Evolutionary conservation across 352 stramenopile species (phyloP), one percentile per base, ranked within the genome.

Genomic region (Phytophthora kernoviae): DNA sequence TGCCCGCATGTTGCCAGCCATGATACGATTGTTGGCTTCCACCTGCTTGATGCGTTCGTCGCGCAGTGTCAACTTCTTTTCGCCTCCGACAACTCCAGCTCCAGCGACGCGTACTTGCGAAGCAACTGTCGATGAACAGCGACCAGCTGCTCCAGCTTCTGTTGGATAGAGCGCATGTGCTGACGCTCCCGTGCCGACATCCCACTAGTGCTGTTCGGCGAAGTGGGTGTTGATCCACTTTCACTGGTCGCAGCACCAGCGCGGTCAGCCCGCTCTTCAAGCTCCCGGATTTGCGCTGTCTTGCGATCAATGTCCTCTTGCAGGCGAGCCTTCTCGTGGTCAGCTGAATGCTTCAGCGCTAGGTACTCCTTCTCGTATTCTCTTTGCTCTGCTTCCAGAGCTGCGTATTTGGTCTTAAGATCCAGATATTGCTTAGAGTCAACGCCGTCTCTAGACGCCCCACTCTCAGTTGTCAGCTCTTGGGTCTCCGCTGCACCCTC

Each of bases 41-140:
- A 97, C 82, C 33, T 93, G 78, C 58, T 93, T 91, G 62, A 97
- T 96, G 27, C 90, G 85, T 30, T 97, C 88, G 63, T 97, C 90
- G 30, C 90, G 88, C 17, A 96, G 60, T n/a, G 74, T 68, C 43
- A 96, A 72, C 60, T 96, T 96, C 79, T 96, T 95, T 88, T 90
- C 26, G 88, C 82, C 49, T 97, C 90, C 2, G 72, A 87, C n/a
- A 92, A 64, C 47, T 95, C 89, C 5, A 96, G 73, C 60, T 97
- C 90, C 4, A 96, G 70, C 10, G 86, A 94, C 34, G 88, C 88
- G 55, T 96, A 96, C 63, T 97, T 97, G 49, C 90, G 86, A 43
- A 97, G 56, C 14, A 97, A 65, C 58, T 97, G 88, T 11, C 88
- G 84, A 58, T 97, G 89, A 26, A 96, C 90, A 9, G 88, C 88